Conservation (phyloP, 805 yeast genomes). For the Ogataea nitratoaversa region DNA sequence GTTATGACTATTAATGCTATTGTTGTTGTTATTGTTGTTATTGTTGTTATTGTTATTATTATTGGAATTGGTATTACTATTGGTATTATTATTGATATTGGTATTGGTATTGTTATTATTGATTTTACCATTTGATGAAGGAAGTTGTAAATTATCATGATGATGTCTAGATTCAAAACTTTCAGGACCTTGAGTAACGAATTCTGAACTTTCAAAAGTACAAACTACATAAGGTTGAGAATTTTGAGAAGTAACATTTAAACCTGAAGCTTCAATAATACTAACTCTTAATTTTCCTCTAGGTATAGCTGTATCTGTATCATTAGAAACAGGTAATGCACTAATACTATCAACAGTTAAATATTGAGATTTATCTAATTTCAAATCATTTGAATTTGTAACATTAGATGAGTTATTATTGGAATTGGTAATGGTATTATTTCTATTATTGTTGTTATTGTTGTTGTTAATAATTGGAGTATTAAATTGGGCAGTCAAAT, state of each 20-base stretch:
- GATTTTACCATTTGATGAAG: background rate
- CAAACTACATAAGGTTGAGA: slow-evolving; percentile 87
- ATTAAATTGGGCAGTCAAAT: slow-evolving; percentile 20
- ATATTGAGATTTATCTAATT: slow-evolving; percentile 10
- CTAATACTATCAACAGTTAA: slow-evolving; percentile 13
- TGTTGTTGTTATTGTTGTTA: slow-evolving; percentile 2
- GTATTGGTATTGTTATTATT: background rate
- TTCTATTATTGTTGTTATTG: slow-evolving; percentile 1
- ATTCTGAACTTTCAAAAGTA: slow-evolving; percentile 88
- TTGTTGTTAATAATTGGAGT: slow-evolving; percentile 15
- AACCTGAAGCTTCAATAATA: slow-evolving; percentile 73
- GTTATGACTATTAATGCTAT: slow-evolving; percentile 2
- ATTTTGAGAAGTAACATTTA: slow-evolving; percentile 47
- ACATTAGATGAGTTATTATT: background rate
- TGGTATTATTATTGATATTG: background rate
- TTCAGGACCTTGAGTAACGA: slow-evolving; percentile 77
- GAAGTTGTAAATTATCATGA: background rate
- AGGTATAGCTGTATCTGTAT: slow-evolving; percentile 40
- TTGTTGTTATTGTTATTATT: background rate
- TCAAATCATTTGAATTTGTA: background rate
- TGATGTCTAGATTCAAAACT: slow-evolving; percentile 30
- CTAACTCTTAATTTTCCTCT: slow-evolving; percentile 80
- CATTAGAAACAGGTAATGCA: slow-evolving; percentile 18
- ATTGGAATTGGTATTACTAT: slow-evolving; percentile 1
- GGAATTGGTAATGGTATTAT: background rate